Base-by-base conservation (phyloP, 2,329 filamentous ascomycete species). In the Penicillium sp. region DNA sequence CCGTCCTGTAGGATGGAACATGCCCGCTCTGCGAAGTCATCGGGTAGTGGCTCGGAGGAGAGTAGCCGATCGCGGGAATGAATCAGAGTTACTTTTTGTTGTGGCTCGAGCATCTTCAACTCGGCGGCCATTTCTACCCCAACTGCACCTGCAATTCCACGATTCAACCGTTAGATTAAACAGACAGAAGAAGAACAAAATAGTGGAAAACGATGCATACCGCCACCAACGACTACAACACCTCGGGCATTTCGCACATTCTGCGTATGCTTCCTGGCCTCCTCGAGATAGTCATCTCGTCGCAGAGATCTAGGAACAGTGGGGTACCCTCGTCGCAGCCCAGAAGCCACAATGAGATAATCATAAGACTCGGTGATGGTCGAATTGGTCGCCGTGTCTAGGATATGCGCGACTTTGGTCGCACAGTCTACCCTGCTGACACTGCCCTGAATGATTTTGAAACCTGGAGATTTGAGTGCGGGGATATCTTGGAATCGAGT, bases 121-220 rank as follows among this genome's bases (percentile, higher is more conserved):
- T 95, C 91, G 1, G 89, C 87, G 0, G 91, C 90, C 84, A 94
- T 92, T 74, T 94, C 91, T 58, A 93, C 88, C 9, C 91, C 91
- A 1, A 93, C 91, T 7, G 91, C 91, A 54, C 90, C 84, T 86
- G 60, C 13, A 9, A 10, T 12, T n/a, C 30, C 30, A 12, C 17
- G 15, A 47, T 37, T 9, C 7, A 28, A 22, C n/a, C 6, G 28
- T 59, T 35, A 59, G 42, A 22, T 42, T 22, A 17, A 19, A 4
- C 3, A 22, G 24, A 47, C 22, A 54, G 24, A 13, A 13, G 10
- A 8, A 42, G 19, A 24, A 37, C 44, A 26, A 4, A 17, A 24
- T 1, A 44, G 9, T 33, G 22, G 12, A 28, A 6, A 40, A 5
- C 10, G 13, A 45, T 28, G 56, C 65, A 13, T 60, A 84, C 84